Evolutionary conservation across 2,329 filamentous ascomycete species (phyloP), one percentile per base, ranked within the genome.

Genomic region (Fusarium verrucosum): DNA sequence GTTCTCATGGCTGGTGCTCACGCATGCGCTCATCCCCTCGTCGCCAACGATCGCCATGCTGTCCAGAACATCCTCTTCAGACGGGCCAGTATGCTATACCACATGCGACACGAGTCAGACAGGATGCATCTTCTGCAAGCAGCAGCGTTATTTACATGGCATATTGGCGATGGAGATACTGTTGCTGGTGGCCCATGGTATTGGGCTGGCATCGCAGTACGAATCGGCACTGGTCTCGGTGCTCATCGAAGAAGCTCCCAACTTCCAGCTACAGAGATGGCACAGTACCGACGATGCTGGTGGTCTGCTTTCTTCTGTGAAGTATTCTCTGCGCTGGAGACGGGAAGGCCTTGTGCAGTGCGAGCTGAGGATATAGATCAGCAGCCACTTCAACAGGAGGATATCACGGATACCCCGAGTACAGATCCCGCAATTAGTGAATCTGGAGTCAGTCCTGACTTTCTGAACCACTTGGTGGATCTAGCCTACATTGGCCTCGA

Each of bases 61-160:
- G 69, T 71, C n/a, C 70, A 71, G 28, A 70, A 67, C n/a, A 63
- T 70, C 11, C 60, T 71, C 0, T 71, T 66, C 26, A 52, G 69
- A 8, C 41, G 69, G 10, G 69, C 69, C 1, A 70, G 69, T 7
- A 71, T 71, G 69, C 32, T 71, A 0, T 71, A 69, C 14, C 69
- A 71, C 19, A 72, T 72, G 65, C 63, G 67, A 6, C 69, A 71
- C 17, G 69, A 71, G 17, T 63, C 65, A 1, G 67, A 71, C 3
- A 50, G 69, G 1, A 70, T 69, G 26, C 69, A 71, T 28, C 69
- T 71, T 2, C 46, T 71, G 1, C 69, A 71, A 26, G 69, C 69
- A 2, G 69, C 69, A 1, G 53, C 58, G 2, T 8, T 71, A 0
- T 71, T 71, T 7, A 71, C 69, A 0, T 71, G 69, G 69, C 67